Conservation (phyloP, 2,329 filamentous ascomycete species). For the Fusarium pseudoanthophilum region DNA sequence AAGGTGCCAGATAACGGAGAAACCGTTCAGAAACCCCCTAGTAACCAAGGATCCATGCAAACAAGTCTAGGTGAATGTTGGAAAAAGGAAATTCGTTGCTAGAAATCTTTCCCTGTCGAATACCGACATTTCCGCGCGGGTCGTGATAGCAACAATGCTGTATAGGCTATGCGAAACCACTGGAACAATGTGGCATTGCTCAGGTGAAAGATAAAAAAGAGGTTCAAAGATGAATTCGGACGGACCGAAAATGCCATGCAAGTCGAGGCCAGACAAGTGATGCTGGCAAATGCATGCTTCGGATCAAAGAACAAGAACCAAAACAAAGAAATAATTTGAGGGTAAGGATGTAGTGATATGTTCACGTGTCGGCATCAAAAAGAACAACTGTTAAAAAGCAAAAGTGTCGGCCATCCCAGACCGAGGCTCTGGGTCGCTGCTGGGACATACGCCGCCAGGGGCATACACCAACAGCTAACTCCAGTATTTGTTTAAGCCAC, state of each 20-base stretch:
- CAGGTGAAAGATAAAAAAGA: slow-evolving; percentile 38
- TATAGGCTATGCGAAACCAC: neutral
- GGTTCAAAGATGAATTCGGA: slow-evolving; percentile 44
- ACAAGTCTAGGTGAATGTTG: slow-evolving; percentile 47
- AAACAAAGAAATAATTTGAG: slow-evolving; percentile 46
- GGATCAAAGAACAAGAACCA: slow-evolving; percentile 47
- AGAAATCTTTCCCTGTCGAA: slow-evolving; percentile 37
- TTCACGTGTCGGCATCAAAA: slow-evolving; percentile 47
- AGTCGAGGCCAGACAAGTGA: slow-evolving; percentile 42
- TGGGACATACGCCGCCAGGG: slow-evolving; percentile 12
- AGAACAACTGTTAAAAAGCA: slow-evolving; percentile 40
- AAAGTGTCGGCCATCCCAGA: slow-evolving; percentile 27
- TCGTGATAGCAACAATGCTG: neutral
- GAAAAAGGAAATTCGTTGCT: slow-evolving; percentile 44
- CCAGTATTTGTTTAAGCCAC: slow-evolving; percentile 49
- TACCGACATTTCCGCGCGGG: slow-evolving; percentile 5
- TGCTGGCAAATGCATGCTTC: slow-evolving; percentile 46
- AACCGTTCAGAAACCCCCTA: slow-evolving; percentile 42
- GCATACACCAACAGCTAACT: slow-evolving; percentile 24
- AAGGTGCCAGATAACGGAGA: slow-evolving; percentile 43
- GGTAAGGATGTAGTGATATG: slow-evolving; percentile 40
- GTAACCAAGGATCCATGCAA: slow-evolving; percentile 47
- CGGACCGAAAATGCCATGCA: slow-evolving; percentile 47
- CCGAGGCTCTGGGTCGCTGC: slow-evolving; percentile 11
- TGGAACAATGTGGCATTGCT: slow-evolving; percentile 13